Evolutionary conservation across 495 filamentous ascomycete species (phyloP), one percentile per base, ranked within the genome.

Genomic region (Cudoniella acicularis): DNA sequence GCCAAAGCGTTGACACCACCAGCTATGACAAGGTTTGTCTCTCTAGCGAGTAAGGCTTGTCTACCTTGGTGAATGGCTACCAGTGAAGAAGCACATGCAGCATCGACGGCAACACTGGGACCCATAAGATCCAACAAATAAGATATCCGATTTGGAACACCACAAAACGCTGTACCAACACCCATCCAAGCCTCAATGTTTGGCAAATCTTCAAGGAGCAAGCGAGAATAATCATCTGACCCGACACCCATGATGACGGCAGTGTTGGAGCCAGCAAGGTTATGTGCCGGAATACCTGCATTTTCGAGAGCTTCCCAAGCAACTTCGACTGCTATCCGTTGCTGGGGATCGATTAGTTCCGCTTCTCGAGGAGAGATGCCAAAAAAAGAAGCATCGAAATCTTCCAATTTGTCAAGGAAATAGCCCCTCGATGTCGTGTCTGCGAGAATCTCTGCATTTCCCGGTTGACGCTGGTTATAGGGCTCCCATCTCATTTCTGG

Each of bases 201-300:
- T 8, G 72, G 72, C 2, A 60, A 62, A 93, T 87, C 64, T 96
- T 92, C 70, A 87, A 84, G 77, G 89, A 96, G 60, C 95, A 92
- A 54, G 94, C 89, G 58, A 88, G 92, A 1, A 91, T 92, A 75
- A 92, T 48, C 90, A 50, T 92, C 91, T 67, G 93, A 93, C 69
- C 94, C 95, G 17, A 89, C 91, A 22, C 91, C 91, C 48, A 96
- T 88, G 8, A 90, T 82, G 68, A 92, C 86, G 16, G 27, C 52
- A 20, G 90, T 77, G 59, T 87, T 83, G 1, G 91, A 92, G 1
- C 90, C 91, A 0, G 89, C 89, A 0, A 92, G 92, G 56, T 87
- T 79, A 68, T 94, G 89, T 0, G 89, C 87, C 22, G 93, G 87
- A 64, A 92, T 90, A 0, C 92, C 92, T 23, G 90, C 88, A 84